phyloP scores from a whole-genome alignment of 331 rosid genomes.

The Pyrus hybrid region DNA sequence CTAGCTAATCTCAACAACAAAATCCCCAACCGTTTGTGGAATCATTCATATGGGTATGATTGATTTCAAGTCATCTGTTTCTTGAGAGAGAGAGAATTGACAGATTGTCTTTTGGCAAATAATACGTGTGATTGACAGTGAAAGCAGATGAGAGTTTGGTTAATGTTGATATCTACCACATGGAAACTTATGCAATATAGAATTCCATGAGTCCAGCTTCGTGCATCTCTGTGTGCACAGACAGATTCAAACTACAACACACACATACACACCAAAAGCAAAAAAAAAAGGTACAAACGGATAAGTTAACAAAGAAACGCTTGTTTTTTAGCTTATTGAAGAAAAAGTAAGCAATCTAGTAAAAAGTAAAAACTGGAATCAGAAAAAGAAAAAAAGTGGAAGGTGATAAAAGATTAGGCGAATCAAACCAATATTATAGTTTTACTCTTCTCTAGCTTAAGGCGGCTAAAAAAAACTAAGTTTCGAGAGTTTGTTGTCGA shows the following conservation, averaged over 20 bases:
- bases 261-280: too few relatives aligned
- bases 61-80: constrained; percentile 25
- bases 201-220: background rate
- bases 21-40: constrained; percentile 18
- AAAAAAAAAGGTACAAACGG: too few relatives aligned
- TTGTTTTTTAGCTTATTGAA: too few relatives aligned
- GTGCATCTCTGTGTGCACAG: background rate
- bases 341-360: background rate
- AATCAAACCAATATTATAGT: background rate
- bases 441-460: background rate
- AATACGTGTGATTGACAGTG: background rate
- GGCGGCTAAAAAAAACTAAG: background rate
- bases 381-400: too few relatives aligned
- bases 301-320: too few relatives aligned
- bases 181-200: constrained; percentile 25
- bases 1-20: constrained; percentile 12
- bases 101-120: background rate
- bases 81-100: constrained; percentile 4
- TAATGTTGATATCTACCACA: constrained; percentile 20
- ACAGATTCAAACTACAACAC: background rate
- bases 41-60: background rate
- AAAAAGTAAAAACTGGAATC: background rate
- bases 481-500: background rate
- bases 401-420: background rate
- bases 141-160: constrained; percentile 10